Evolutionary conservation across 305 asterid species (phyloP).

Genomic region (Fraxinus albicans): DNA sequence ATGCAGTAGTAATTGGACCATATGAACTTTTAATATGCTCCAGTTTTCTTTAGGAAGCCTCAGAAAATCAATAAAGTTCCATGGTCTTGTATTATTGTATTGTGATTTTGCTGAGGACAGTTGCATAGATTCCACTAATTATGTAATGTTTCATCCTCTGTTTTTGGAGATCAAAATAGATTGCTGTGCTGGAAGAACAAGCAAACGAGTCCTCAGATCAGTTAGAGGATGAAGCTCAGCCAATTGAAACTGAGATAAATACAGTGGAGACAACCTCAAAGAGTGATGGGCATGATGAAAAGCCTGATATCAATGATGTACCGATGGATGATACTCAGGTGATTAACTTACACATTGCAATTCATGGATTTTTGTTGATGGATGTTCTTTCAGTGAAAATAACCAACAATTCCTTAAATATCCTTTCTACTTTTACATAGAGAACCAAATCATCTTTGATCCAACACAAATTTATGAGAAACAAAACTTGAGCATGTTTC

Average conservation of each 20-base stretch:
- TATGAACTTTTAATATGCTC: neutral
- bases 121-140: conserved; percentile 1
- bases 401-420: neutral
- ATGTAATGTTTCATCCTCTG: neutral
- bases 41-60: neutral
- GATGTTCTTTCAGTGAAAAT: neutral
- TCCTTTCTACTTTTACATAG: neutral
- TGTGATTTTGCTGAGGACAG: neutral
- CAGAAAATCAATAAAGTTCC: neutral
- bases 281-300: conserved; percentile 55
- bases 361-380: neutral
- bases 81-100: neutral
- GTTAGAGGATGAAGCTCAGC: conserved; percentile 67
- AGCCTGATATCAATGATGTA: conserved; percentile 86
- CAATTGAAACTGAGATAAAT: conserved; percentile 45
- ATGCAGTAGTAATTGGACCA: neutral
- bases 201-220: conserved; percentile 64
- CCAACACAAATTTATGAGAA: neutral
- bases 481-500: neutral
- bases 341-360: conserved; percentile 11
- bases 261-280: conserved; percentile 47
- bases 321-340: conserved; percentile 74
- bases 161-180: conserved; percentile 41
- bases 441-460: neutral
- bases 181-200: conserved; percentile 71